Percentiles rank a stretch among this genome's conserved stretches.
These are phyloP conservation scores for Pseudogymnoascus sp. DNA, from an alignment of 2,329 filamentous ascomycete genomes.

Conservation along the genomic window DNA sequence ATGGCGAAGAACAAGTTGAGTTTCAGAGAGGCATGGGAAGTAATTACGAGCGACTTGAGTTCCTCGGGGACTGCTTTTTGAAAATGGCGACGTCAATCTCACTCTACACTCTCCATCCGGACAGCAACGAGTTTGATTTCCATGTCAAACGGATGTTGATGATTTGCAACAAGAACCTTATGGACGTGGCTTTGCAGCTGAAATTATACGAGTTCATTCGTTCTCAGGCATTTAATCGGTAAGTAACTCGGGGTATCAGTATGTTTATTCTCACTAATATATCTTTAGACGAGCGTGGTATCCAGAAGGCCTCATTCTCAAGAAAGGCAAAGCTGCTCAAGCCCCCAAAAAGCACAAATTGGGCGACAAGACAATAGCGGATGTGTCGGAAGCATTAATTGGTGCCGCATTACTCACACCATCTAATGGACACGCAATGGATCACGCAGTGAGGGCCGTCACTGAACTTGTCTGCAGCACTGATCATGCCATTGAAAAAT, in stretches of 20 bases:
- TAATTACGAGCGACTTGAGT: constrained; percentile 92
- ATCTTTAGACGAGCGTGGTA: constrained; percentile 67
- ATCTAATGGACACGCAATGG: constrained; percentile 35
- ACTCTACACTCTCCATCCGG: constrained; percentile 66
- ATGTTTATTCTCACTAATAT: neutral
- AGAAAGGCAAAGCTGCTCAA: constrained; percentile 60
- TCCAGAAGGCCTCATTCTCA: constrained; percentile 65
- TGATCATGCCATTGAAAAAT: constrained; percentile 61
- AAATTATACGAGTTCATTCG: constrained; percentile 67
- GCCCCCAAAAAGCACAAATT: constrained; percentile 54
- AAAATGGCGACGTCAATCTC: constrained; percentile 94
- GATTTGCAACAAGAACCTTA: constrained; percentile 85
- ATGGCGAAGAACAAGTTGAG: constrained; percentile 58
- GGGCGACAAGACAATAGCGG: constrained; percentile 83
- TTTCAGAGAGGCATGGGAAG: constrained; percentile 80
- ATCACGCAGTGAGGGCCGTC: constrained; percentile 54
- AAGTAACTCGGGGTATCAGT: constrained; percentile 18
- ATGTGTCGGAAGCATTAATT: constrained; percentile 90
- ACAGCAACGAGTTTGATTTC: constrained; percentile 74
- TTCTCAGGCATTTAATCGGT: constrained; percentile 70
- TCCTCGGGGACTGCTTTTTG: constrained; percentile 85
- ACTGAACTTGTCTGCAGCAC: constrained; percentile 60
- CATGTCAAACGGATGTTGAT: constrained; percentile 87
- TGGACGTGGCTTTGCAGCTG: constrained; percentile 61
- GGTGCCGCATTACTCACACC: constrained; percentile 64